Conservation (phyloP, 2,329 filamentous ascomycete genomes). For the Sporothrix brunneoviolacea region DNA sequence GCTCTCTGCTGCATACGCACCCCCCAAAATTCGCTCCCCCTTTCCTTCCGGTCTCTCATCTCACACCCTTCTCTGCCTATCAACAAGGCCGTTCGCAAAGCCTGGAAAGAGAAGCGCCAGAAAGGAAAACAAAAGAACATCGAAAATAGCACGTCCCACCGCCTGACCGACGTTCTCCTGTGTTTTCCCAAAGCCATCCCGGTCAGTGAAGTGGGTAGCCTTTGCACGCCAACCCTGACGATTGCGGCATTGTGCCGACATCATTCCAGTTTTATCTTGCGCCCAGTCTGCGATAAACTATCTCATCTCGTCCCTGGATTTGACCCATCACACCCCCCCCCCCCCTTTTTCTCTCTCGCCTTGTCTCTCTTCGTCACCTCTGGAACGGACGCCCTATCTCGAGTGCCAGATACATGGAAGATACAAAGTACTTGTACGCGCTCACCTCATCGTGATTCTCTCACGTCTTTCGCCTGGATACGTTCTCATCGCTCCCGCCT, state of each 20-base stretch:
- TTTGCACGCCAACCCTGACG: constrained; percentile 4
- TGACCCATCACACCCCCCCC: background rate
- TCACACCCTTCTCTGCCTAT: constrained; percentile 1
- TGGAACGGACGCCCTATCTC: background rate
- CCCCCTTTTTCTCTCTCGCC: background rate
- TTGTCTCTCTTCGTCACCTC: background rate
- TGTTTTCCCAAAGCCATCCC: background rate
- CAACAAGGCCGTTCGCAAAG: background rate
- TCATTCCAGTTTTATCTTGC: constrained; percentile 8
- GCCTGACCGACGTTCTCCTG: constrained; percentile 5
- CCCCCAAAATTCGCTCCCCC: background rate
- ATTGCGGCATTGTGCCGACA: background rate
- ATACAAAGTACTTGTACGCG: constrained; percentile 1
- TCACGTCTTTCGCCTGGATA: constrained; percentile 1
- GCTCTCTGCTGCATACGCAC: background rate
- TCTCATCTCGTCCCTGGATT: constrained; percentile 10
- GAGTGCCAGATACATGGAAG: constrained; percentile 1
- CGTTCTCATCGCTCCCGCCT: constrained; percentile 3
- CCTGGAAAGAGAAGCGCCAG: background rate
- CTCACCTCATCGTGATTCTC: constrained; percentile 1
- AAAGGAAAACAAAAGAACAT: background rate
- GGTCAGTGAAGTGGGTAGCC: background rate
- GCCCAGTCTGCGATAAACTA: constrained; percentile 1
- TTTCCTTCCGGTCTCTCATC: background rate
- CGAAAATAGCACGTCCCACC: constrained; percentile 3